These are phyloP conservation scores for Mortierella sp. DNA, from an alignment of 371 early-diverging fungal species.

Conservation along the genomic window DNA sequence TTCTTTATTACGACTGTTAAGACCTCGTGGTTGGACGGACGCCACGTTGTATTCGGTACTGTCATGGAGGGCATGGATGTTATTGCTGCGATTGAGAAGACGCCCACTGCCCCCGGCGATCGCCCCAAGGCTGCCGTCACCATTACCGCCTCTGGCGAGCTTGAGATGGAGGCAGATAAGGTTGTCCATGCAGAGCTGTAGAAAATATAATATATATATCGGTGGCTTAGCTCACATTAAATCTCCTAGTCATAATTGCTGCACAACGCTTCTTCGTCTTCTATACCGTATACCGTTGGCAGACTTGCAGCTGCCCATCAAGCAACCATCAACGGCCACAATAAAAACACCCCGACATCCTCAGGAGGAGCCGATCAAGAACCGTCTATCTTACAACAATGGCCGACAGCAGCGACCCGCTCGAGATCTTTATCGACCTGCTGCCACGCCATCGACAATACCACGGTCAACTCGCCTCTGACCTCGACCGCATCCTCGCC, in stretches of 20 bases:
- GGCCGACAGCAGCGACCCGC: slow-evolving; percentile 4
- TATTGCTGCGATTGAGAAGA: slow-evolving; percentile 75
- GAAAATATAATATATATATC: neutral
- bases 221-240: neutral
- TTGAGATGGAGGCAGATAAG: slow-evolving; percentile 37
- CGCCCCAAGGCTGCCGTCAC: slow-evolving; percentile 75
- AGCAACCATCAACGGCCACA: neutral
- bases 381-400: neutral
- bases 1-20: slow-evolving; percentile 91
- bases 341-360: neutral
- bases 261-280: neutral
- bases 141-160: slow-evolving; percentile 85
- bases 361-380: neutral
- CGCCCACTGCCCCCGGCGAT: slow-evolving; percentile 70
- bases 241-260: neutral
- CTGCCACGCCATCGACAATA: slow-evolving; percentile 31
- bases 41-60: slow-evolving; percentile 93
- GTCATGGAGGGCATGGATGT: slow-evolving; percentile 89
- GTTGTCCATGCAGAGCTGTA: slow-evolving; percentile 43
- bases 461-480: slow-evolving; percentile 21
- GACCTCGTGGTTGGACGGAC: slow-evolving; percentile 87
- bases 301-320: too few relatives aligned
- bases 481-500: slow-evolving; percentile 26
- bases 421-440: slow-evolving; percentile 29
- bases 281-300: too few relatives aligned